phyloP scores from a whole-genome alignment of 2,329 filamentous ascomycete genomes.

The Cercospora sesami region DNA sequence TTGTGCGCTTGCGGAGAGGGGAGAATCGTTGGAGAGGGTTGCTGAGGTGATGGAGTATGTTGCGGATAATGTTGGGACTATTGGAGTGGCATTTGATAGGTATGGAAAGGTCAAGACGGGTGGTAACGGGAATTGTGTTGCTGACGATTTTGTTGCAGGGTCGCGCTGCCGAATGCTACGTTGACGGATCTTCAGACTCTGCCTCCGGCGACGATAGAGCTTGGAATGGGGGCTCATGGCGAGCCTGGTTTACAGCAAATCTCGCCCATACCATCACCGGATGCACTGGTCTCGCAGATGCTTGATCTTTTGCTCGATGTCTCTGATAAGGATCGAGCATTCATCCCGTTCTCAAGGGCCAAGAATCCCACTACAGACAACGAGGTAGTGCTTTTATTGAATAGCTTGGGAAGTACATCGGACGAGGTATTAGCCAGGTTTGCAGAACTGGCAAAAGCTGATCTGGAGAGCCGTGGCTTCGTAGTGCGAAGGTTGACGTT shows the following conservation, averaged over 20 bases:
- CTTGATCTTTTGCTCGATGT: conserved; percentile 40
- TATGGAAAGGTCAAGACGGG: conserved; percentile 12
- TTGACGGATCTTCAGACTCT: conserved; percentile 62
- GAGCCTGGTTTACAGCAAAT: conserved; percentile 62
- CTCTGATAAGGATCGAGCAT: conserved; percentile 39
- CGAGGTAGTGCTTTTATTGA: conserved; percentile 40
- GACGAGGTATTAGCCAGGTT: conserved; percentile 41
- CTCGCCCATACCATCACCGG: conserved; percentile 45
- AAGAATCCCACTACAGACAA: conserved; percentile 34
- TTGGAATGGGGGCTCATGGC: conserved; percentile 68
- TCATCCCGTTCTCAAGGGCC: conserved; percentile 40
- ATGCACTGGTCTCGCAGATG: conserved; percentile 39
- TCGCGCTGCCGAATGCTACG: conserved; percentile 50
- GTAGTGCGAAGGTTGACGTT: conserved; percentile 38
- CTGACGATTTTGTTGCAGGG: conserved; percentile 29
- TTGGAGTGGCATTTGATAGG: conserved; percentile 41
- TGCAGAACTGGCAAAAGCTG: conserved; percentile 37
- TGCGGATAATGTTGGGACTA: conserved; percentile 40
- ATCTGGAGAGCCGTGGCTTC: conserved; percentile 37
- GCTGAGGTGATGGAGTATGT: conserved; percentile 43
- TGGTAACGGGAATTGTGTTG: neutral
- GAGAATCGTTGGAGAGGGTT: conserved; percentile 38
- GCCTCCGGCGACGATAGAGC: conserved; percentile 55
- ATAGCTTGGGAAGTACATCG: conserved; percentile 41
- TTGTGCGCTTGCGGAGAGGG: conserved; percentile 53